Base-by-base conservation (phyloP, 768 basidiomycete genomes). In the Mycena capillaripes region DNA sequence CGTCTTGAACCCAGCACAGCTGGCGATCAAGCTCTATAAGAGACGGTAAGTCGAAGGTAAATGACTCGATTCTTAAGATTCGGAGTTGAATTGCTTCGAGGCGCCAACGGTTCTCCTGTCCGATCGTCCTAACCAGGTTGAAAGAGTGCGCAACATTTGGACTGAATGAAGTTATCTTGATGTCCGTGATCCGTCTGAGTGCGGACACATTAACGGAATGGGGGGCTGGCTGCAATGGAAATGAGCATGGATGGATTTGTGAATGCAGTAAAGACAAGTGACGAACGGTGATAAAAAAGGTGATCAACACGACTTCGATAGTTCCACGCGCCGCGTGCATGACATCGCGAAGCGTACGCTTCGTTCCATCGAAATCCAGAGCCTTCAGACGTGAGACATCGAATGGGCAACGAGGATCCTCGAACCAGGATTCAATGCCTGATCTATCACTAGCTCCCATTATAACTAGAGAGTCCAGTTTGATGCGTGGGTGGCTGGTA, bases 401-500 rank as follows among this genome's bases (percentile, higher is more conserved):
- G 52, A 53, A 53, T 53, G 52, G 52, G 52, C 52, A 53, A 53
- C 52, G 52, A 53, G 52, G 52, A 53, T 53, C 27, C 52, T 53
- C 52, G 52, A 53, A 53, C 52, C 52, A 53, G 52, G 52, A 53
- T 53, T 53, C 52, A 53, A 53, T 53, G 52, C 52, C 52, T 53
- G 52, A 53, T 53, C 27, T 32, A 53, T 11, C 9, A 53, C 17
- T 53, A 32, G 52, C 29, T 53, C 52, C 52, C 52, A 30, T 53
- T 27, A 53, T 53, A 53, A 14, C 52, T 53, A 53, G 52, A 53
- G 52, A 53, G 52, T 53, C 52, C 52, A 53, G 52, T 53, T 53
- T 53, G 52, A 53, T 53, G 52, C 52, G 52, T 53, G 52, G 52
- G 52, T 53, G 52, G 52, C 52, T 53, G 52, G 52, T 53, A 53